phyloP scores from a whole-genome alignment of 176 grass and related monocot genomes.

The Leersia perrieri region DNA sequence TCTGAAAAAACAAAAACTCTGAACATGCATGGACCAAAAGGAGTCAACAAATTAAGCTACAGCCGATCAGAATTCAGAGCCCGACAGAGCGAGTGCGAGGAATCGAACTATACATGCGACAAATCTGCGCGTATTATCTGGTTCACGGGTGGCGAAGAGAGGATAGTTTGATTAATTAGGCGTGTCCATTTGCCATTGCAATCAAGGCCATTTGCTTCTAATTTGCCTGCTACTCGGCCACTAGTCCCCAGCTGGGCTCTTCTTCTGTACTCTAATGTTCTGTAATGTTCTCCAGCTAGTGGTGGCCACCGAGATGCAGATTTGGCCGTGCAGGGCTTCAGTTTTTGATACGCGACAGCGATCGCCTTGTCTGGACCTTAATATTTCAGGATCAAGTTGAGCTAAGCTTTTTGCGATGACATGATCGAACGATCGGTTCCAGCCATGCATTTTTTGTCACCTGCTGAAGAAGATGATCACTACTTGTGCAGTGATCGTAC shows the following conservation, averaged over 20 bases:
- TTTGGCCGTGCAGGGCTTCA: neutral
- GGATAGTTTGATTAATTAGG: neutral
- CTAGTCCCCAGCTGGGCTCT: neutral
- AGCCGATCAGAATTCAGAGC: neutral
- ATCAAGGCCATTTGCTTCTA: neutral
- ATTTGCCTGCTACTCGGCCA: neutral
- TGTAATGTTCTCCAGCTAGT: neutral
- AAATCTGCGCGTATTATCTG: neutral
- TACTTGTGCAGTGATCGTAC: neutral
- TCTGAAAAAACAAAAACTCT: neutral
- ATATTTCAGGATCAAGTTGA: neutral
- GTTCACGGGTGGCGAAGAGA: slow-evolving; percentile 6
- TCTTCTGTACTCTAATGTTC: neutral
- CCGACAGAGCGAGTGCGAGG: neutral
- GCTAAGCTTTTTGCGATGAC: neutral
- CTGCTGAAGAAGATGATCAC: neutral
- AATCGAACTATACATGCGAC: neutral
- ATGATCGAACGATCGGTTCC: neutral
- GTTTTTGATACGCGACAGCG: neutral
- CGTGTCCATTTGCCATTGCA: neutral
- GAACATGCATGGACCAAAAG: neutral
- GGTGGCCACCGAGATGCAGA: neutral
- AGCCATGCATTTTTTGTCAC: neutral
- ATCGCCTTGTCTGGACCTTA: neutral
- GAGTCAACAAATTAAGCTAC: neutral